phyloP scores from a whole-genome alignment of 208 protist species.

The Angomonas desouzai region DNA sequence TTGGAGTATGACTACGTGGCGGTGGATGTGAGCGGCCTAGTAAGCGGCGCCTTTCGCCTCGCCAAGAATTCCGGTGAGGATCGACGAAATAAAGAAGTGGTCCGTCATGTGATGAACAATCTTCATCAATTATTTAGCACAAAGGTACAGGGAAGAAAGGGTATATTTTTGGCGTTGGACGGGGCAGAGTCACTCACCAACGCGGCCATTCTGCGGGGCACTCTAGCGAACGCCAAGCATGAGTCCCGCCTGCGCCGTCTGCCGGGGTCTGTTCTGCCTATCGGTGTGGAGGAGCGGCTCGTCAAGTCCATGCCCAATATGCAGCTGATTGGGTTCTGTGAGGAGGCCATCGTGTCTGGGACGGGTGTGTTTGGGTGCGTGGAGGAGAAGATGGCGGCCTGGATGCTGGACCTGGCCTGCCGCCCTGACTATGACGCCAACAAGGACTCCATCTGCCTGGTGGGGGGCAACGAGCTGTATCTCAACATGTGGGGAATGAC shows the following conservation, averaged over 20 bases:
- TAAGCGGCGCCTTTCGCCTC: slow-evolving; percentile 60
- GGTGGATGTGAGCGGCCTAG: slow-evolving; percentile 59
- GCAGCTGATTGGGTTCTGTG: slow-evolving; percentile 26
- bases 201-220: slow-evolving; percentile 32
- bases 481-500: slow-evolving; percentile 67
- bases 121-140: slow-evolving; percentile 63
- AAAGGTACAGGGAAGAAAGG: slow-evolving; percentile 28
- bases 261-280: slow-evolving; percentile 60
- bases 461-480: slow-evolving; percentile 65
- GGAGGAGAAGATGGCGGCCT: slow-evolving; percentile 82
- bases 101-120: slow-evolving; percentile 49
- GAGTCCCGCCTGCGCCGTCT: slow-evolving; percentile 55
- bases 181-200: slow-evolving; percentile 63
- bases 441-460: slow-evolving; percentile 62
- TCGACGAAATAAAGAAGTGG: slow-evolving; percentile 55
- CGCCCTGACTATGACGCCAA: slow-evolving; percentile 49
- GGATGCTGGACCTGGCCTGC: slow-evolving; percentile 81
- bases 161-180: slow-evolving; percentile 67
- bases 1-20: slow-evolving; percentile 81
- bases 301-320: slow-evolving; percentile 63
- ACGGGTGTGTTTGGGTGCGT: slow-evolving; percentile 55
- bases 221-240: slow-evolving; percentile 27
- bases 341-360: slow-evolving; percentile 74
- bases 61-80: slow-evolving; percentile 59
- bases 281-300: slow-evolving; percentile 75